Evolutionary conservation across 371 early-diverging fungal genomes (phyloP), one percentile per base, ranked within the genome.

Genomic region (Haplosporangium sp.): DNA sequence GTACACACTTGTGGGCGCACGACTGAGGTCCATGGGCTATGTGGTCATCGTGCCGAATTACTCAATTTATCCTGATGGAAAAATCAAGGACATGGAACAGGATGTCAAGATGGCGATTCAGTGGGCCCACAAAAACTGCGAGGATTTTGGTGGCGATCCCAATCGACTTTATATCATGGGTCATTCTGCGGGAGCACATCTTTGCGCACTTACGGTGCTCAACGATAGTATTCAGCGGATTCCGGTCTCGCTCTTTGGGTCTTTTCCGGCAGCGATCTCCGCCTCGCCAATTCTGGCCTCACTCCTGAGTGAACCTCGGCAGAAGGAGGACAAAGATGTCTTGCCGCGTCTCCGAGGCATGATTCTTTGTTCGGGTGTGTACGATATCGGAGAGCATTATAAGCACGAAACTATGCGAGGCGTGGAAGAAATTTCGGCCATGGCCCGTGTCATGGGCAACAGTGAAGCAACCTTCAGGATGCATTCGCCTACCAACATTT

Each of bases 41-140:
- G 83, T 90, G 13, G 92, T 91, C 0, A 85, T 93, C 20, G 83
- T 93, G n/a, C 93, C 93, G 18, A 88, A 93, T 63, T 93, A 93
- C 74, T 82, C 88, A 8, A 85, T 91, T 69, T 92, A 84, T 63
- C 93, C 94, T 6, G 50, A 81, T 48, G 93, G 86, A 20, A 84
- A 77, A 37, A 68, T 87, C 18, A 85, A 74, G 16, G 79, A 82
- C 20, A 92, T 92, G 85, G 85, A 92, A 53, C 70, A 86, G 14
- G 93, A 93, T 70, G 82, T 94, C 16, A 83, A 85, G 63, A 67
- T 75, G 38, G 86, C 89, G 9, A 82, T 93, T 18, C 75, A 82
- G 47, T 94, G 94, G 94, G 74, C 86, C 1, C 79, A 82, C 60
- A 71, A 69, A 14, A 81, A 86, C 81, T 85, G 86, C 12, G 45